Evolutionary conservation across 2,329 filamentous ascomycete species (phyloP).

Genomic region (Fusarium nodosum): DNA sequence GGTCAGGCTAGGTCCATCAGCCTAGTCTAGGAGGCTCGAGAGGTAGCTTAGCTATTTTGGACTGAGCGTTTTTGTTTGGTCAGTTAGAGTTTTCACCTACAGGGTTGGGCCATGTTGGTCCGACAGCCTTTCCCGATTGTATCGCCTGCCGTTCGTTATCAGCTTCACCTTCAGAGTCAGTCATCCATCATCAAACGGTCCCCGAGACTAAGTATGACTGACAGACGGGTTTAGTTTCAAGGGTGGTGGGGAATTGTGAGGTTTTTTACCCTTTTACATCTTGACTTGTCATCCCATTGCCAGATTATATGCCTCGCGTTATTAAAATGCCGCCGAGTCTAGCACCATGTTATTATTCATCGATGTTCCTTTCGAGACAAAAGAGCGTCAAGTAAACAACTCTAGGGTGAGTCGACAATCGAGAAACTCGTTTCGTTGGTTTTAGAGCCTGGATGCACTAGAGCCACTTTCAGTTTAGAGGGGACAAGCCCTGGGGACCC

Average conservation of each 20-base stretch:
- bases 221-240: neutral
- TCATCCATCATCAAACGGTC: neutral
- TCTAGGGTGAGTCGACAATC: constrained; percentile 13
- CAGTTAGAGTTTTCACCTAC: constrained; percentile 32
- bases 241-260: constrained; percentile 29
- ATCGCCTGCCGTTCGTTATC: neutral
- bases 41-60: constrained; percentile 21
- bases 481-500: constrained; percentile 6
- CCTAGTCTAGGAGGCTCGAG: neutral
- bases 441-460: neutral
- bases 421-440: neutral
- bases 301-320: constrained; percentile 23
- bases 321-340: constrained; percentile 15
- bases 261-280: constrained; percentile 1
- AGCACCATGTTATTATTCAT: constrained; percentile 11
- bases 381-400: neutral
- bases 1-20: neutral
- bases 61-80: constrained; percentile 25
- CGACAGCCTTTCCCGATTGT: constrained; percentile 1
- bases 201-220: neutral
- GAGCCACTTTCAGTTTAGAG: neutral
- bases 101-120: constrained; percentile 3
- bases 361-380: neutral
- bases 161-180: neutral
- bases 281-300: constrained; percentile 4